These are phyloP conservation scores for Rutstroemia sp. DNA, from an alignment of 2,329 filamentous ascomycete species.

Conservation along the genomic window DNA sequence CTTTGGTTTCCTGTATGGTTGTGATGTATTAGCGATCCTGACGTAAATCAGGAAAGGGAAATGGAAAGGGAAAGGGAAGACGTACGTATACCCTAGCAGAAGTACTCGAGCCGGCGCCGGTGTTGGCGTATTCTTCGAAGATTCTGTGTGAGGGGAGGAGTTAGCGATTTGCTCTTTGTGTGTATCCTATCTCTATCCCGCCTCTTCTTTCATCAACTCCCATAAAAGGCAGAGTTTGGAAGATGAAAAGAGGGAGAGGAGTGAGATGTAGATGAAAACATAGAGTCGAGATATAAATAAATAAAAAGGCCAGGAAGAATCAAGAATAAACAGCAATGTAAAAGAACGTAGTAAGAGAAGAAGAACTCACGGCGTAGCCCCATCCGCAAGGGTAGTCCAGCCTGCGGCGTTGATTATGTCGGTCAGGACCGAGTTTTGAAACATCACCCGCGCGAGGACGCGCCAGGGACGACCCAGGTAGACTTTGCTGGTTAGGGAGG, in stretches of 20 bases:
- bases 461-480: constrained; percentile 47
- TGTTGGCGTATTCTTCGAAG: constrained; percentile 3
- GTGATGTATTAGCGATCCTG: background rate
- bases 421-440: constrained; percentile 39
- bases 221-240: no score
- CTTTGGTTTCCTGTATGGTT: background rate
- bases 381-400: constrained; percentile 31
- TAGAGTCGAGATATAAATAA: no score
- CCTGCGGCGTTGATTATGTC: constrained; percentile 42
- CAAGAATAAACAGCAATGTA: no score
- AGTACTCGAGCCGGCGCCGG: background rate
- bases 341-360: no score
- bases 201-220: no score
- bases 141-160: background rate
- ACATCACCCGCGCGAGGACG: constrained; percentile 39
- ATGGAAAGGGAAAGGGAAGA: no score
- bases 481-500: constrained; percentile 30
- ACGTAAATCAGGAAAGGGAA: no score
- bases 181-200: no score
- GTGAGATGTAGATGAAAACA: no score
- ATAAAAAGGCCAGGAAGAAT: no score
- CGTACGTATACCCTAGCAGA: background rate
- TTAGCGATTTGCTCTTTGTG: no score
- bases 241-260: no score
- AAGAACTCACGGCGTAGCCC: constrained; percentile 13